These are phyloP conservation scores for Xerocomellus chrysenteron DNA, from an alignment of 768 basidiomycete species.

Conservation along the genomic window DNA sequence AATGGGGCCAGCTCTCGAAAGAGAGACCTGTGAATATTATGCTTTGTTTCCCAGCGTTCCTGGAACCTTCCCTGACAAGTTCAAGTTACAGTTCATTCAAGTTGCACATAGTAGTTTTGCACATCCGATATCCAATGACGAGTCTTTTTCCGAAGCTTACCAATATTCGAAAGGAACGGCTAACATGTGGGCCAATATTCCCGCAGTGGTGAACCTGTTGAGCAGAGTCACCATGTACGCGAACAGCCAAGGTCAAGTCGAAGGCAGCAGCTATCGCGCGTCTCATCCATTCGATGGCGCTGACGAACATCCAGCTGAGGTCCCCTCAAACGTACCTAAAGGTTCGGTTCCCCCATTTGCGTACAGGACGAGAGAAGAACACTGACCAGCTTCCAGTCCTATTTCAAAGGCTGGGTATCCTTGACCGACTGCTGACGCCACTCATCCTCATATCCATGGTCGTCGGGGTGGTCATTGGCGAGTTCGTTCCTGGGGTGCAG, in stretches of 20 bases:
- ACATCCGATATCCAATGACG: not conserved
- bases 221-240: not conserved
- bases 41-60: too few relatives aligned
- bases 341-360: constrained; percentile 2
- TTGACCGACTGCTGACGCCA: constrained; percentile 64
- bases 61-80: too few relatives aligned
- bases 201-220: not conserved
- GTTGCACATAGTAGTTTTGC: too few relatives aligned
- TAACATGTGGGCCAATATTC: too few relatives aligned
- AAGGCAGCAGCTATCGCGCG: not conserved
- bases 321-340: not conserved
- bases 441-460: constrained; percentile 74
- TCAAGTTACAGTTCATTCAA: too few relatives aligned
- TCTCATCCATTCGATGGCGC: not conserved
- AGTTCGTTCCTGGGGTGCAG: constrained; percentile 59
- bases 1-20: too few relatives aligned
- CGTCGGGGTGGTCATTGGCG: constrained; percentile 71
- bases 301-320: not conserved
- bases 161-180: not conserved
- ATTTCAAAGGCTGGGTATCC: constrained; percentile 44
- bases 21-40: too few relatives aligned
- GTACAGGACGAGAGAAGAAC: not conserved
- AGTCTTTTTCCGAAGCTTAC: not conserved
- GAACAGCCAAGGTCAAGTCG: not conserved
- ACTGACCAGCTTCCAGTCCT: constrained; percentile 25